These are phyloP conservation scores for Macroventuria anomochaeta DNA, from an alignment of 2,329 filamentous ascomycete species.

Conservation along the genomic window DNA sequence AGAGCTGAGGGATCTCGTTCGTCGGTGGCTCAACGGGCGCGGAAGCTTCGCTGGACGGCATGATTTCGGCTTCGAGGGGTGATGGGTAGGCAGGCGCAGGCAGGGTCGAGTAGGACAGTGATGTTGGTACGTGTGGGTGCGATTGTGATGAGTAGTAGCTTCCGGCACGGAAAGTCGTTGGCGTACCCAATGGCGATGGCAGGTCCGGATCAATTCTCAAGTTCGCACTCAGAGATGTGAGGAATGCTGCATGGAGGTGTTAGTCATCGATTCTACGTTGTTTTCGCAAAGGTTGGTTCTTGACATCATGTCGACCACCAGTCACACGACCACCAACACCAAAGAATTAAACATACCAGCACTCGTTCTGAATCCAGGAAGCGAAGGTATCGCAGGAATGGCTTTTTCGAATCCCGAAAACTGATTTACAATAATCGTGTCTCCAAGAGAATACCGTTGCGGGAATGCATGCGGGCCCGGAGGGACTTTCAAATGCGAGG, in stretches of 20 bases:
- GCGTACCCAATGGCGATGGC: slow-evolving; percentile 69
- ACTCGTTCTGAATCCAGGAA: slow-evolving; percentile 49
- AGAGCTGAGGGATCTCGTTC: slow-evolving; percentile 62
- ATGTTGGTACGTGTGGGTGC: slow-evolving; percentile 62
- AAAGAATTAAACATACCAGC: slow-evolving; percentile 45
- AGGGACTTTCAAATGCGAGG: slow-evolving; percentile 44
- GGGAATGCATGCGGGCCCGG: slow-evolving; percentile 40
- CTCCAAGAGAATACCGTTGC: slow-evolving; percentile 36
- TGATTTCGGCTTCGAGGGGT: slow-evolving; percentile 43
- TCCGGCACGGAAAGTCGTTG: slow-evolving; percentile 61
- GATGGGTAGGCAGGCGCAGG: slow-evolving; percentile 46
- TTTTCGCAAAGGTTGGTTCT: slow-evolving; percentile 2
- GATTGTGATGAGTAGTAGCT: slow-evolving; percentile 57
- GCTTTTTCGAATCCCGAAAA: slow-evolving; percentile 44
- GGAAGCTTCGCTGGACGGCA: slow-evolving; percentile 46
- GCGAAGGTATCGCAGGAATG: slow-evolving; percentile 45
- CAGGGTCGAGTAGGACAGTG: slow-evolving; percentile 54
- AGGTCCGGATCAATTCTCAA: slow-evolving; percentile 68
- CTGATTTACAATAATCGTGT: slow-evolving; percentile 43
- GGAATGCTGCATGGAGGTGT: slow-evolving; percentile 67
- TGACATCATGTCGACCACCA: slow-evolving; percentile 13
- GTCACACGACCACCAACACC: slow-evolving; percentile 29
- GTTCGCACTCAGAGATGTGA: slow-evolving; percentile 81
- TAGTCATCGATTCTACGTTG: slow-evolving; percentile 14
- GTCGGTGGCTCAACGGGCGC: slow-evolving; percentile 25